Percentiles rank a stretch among this genome's conserved stretches.
These are phyloP conservation scores for Golubevia pallescens DNA, from an alignment of 1,284 basidiomycete species.

Conservation along the genomic window DNA sequence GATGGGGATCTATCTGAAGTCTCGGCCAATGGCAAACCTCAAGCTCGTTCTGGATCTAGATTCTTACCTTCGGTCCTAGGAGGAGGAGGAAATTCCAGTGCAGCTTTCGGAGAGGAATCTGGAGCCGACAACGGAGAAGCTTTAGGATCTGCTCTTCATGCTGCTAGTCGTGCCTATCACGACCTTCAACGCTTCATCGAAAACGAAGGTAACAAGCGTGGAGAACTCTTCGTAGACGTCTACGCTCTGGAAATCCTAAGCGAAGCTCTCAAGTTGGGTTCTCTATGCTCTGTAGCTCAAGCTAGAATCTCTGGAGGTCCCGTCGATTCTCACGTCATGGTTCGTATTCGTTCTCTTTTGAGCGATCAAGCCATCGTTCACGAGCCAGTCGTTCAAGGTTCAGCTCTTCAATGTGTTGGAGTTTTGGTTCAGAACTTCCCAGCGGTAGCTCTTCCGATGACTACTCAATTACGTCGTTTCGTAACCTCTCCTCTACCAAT, in stretches of 20 bases:
- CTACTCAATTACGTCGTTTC: conserved; percentile 82
- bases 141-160: conserved; percentile 29
- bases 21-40: neutral
- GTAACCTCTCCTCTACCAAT: conserved; percentile 85
- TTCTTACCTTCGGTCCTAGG: neutral
- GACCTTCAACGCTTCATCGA: conserved; percentile 54
- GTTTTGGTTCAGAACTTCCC: conserved; percentile 85
- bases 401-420: conserved; percentile 79
- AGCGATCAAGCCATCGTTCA: conserved; percentile 81
- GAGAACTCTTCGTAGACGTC: conserved; percentile 70
- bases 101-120: conserved; percentile 44
- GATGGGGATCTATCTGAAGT: neutral
- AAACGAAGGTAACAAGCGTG: conserved; percentile 34
- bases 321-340: conserved; percentile 73
- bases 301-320: conserved; percentile 67
- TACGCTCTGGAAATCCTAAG: conserved; percentile 86
- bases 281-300: conserved; percentile 79
- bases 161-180: conserved; percentile 51
- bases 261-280: conserved; percentile 79
- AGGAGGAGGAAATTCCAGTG: neutral
- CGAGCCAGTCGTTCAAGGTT: conserved; percentile 81
- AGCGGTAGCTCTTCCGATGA: conserved; percentile 77
- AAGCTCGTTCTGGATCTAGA: neutral
- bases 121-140: conserved; percentile 65
- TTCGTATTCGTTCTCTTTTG: conserved; percentile 76